phyloP scores from a whole-genome alignment of 495 filamentous ascomycete species.

The Pyrenopolyporus hunteri region DNA sequence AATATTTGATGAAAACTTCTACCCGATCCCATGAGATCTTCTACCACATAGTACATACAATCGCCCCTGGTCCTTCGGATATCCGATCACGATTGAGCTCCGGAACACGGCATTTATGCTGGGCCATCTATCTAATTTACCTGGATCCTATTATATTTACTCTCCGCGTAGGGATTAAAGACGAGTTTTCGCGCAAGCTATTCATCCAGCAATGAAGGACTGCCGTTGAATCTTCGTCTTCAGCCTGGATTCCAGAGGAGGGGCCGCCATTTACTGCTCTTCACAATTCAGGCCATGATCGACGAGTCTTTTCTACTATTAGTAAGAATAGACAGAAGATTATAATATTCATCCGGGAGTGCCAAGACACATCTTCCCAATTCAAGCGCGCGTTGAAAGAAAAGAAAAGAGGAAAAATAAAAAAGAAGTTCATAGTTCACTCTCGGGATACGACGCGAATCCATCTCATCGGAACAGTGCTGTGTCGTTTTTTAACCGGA shows the following conservation, averaged over 20 bases:
- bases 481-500: conserved; percentile 29
- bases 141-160: not conserved
- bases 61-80: not conserved
- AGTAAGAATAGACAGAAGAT: conserved; percentile 13
- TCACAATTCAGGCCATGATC: conserved; percentile 34
- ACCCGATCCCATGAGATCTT: not conserved
- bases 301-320: conserved; percentile 9
- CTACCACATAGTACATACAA: too few species aligned
- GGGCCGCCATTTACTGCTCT: conserved; percentile 13
- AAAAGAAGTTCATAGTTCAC: not conserved
- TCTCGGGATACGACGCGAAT: conserved; percentile 9
- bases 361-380: conserved; percentile 21
- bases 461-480: conserved; percentile 22
- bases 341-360: conserved; percentile 25
- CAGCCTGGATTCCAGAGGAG: conserved; percentile 27
- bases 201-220: conserved; percentile 1
- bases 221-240: conserved; percentile 27
- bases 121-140: not conserved
- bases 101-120: not conserved
- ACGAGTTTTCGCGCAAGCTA: too few species aligned
- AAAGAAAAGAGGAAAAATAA: not conserved
- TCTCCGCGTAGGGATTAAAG: too few species aligned
- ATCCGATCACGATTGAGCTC: not conserved
- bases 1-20: too few species aligned
- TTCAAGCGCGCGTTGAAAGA: conserved; percentile 8